Evolutionary conservation across 2,329 filamentous ascomycete genomes (phyloP), one percentile per base, ranked within the genome.

Genomic region (Colletotrichum karsti): DNA sequence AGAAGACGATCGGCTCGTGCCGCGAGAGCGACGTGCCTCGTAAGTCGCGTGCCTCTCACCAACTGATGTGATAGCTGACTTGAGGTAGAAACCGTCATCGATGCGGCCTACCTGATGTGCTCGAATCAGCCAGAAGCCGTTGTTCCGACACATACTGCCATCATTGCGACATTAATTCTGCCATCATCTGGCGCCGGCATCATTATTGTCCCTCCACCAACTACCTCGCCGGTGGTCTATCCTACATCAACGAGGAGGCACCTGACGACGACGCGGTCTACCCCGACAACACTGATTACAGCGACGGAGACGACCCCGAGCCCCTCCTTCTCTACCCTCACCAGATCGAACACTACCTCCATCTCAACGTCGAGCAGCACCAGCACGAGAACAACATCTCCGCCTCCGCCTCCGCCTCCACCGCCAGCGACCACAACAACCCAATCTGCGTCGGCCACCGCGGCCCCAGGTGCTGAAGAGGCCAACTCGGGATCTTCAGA

Each of bases 71-170:
- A 13, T 28, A 15, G 53, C 44, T 67, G 39, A 39, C n/a, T 56
- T 59, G 7, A 9, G 72, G 42, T 46, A 85, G 83, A 77, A 10
- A 64, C 73, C 8, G 78, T 81, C 30, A 82, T 85, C 3, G 79
- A 86, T 60, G 80, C 78, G 65, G 88, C 87, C n/a, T 87, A 86
- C 71, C 74, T 78, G 22, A 89, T 93, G 80, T 94, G 92, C 73
- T 75, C 77, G 41, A 82, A 80, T 5, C 77, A 88, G 65, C 73
- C 77, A 3, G 78, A 78, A 55, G 88, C 89, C 6, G 78, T 87
- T 30, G 78, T 82, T n/a, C 86, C 86, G 59, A 91, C 89, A 6
- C 88, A 90, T 74, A 75, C 79, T 20, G 85, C 85, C 22, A 84
- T 91, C 56, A 86, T 87, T 28, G 89, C 88, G 22, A 90, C 89